Base-by-base conservation (phyloP, 768 basidiomycete genomes). In the Lactarius tabidus region DNA sequence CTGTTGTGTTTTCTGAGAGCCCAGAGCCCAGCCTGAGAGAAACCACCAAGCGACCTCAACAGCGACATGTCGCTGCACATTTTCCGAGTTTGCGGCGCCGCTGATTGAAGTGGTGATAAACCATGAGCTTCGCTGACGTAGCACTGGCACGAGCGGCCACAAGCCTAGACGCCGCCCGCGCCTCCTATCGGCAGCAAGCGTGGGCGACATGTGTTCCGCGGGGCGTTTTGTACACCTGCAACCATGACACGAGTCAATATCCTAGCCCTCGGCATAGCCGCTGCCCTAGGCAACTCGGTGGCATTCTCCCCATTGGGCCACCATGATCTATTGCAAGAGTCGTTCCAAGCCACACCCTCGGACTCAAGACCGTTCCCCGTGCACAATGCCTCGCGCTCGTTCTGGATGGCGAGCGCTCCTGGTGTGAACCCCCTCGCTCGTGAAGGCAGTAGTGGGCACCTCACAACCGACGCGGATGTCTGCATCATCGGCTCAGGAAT, bases 401-500 rank as follows among this genome's bases (percentile, higher is more conserved):
- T 89, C 73, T 93, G 92, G 91, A 78, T 84, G 36, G 75, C 86
- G 68, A 78, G 79, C 33, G 70, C 74, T 1, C 80, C 84, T 0
- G 80, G 78, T 26, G 86, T 81, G 0, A 91, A 89, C 71, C 89
- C 89, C 0, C 77, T 91, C 0, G 88, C 86, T 0, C 77, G 75
- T 2, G 82, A 84, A 61, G 92, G 91, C 1, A 91, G 90, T 70
- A 74, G 76, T 8, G 88, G 87, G 1, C 66, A 74, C 1, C 73
- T 93, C n/a, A 84, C 84, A 0, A 55, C 71, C 0, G 82, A 85
- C 58, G 85, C 85, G 2, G 91, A 93, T 70, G 76, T 93, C 10
- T 90, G 86, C 67, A 86, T 93, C 69, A 85, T 94, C 51, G 92
- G 92, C 7, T 85, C 87, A 35, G 91, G 91, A 0, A 87, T 93